phyloP scores from a whole-genome alignment of 352 stramenopile species.

The Phytophthora ramorum region DNA sequence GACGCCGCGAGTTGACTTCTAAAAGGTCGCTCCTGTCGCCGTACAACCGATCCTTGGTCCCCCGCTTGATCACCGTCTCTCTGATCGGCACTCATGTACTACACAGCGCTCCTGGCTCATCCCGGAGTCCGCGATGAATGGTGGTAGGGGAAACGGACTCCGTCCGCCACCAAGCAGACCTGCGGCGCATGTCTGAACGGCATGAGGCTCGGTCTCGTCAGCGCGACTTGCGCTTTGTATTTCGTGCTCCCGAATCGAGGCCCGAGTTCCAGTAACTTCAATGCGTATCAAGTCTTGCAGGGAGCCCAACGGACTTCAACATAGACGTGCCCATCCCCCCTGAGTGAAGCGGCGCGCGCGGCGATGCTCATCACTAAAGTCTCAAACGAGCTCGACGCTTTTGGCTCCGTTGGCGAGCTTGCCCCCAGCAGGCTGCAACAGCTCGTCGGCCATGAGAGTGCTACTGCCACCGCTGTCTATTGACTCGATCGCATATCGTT shows the following conservation, averaged over 20 bases:
- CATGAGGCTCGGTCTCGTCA: neutral
- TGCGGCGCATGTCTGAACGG: conserved; percentile 11
- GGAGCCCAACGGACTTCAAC: conserved; percentile 47
- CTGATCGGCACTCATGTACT: no score
- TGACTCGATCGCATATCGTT: neutral
- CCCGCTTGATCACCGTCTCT: no score
- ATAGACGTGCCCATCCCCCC: conserved; percentile 21
- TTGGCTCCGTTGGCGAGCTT: neutral
- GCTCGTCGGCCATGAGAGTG: neutral
- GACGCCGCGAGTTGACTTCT: no score
- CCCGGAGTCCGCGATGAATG: no score
- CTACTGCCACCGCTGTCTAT: neutral
- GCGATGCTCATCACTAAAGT: conserved; percentile 17
- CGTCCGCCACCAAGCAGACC: neutral
- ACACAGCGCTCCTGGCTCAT: no score
- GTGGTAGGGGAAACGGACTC: no score
- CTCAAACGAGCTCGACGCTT: neutral
- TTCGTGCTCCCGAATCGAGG: conserved; percentile 6
- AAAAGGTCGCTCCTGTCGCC: no score
- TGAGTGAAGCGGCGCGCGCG: conserved; percentile 43
- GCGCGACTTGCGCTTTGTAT: conserved; percentile 24
- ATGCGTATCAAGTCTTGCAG: conserved; percentile 51
- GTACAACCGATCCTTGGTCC: no score
- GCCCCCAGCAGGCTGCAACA: neutral
- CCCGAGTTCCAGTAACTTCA: conserved; percentile 45